Conservation (phyloP, 192 early-diverging fungal genomes). For the Coemansia sp. region DNA sequence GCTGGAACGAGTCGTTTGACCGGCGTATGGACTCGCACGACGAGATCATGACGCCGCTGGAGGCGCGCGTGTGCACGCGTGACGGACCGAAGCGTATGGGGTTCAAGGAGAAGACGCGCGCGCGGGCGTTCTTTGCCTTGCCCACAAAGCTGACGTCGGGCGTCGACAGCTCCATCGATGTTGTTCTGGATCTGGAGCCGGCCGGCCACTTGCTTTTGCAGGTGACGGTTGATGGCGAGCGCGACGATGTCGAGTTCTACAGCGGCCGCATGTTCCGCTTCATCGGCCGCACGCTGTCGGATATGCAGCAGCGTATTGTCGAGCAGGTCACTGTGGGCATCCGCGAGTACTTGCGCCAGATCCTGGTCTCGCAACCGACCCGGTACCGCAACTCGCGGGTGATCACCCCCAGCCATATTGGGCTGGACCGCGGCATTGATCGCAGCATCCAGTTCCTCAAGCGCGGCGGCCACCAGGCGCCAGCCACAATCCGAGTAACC, state of each 20-base stretch:
- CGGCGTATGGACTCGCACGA: conserved; percentile 50
- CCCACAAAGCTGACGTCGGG: conserved; percentile 36
- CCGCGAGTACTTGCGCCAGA: conserved; percentile 60
- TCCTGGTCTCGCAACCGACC: conserved; percentile 48
- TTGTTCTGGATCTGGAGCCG: conserved; percentile 62
- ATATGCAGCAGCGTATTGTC: conserved; percentile 64
- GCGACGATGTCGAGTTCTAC: conserved; percentile 77
- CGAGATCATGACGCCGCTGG: conserved; percentile 24
- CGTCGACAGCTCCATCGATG: conserved; percentile 58
- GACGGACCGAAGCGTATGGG: conserved; percentile 46
- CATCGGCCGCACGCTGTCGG: conserved; percentile 60
- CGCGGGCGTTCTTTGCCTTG: conserved; percentile 55
- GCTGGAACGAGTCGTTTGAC: conserved; percentile 78
- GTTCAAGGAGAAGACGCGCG: conserved; percentile 49
- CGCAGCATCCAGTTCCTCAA: conserved; percentile 52
- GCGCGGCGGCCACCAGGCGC: conserved; percentile 24
- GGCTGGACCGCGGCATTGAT: conserved; percentile 46
- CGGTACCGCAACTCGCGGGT: conserved; percentile 31
- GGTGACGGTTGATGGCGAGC: conserved; percentile 72
- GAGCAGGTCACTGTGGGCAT: conserved; percentile 64
- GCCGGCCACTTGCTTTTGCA: conserved; percentile 62
- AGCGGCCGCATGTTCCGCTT: conserved; percentile 71
- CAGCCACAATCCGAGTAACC: conserved; percentile 33
- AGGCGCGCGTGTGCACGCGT: conserved; percentile 47
- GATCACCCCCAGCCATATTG: conserved; percentile 4